Conservation (phyloP, 805 yeast genomes). For the Candida broadrunensis region DNA sequence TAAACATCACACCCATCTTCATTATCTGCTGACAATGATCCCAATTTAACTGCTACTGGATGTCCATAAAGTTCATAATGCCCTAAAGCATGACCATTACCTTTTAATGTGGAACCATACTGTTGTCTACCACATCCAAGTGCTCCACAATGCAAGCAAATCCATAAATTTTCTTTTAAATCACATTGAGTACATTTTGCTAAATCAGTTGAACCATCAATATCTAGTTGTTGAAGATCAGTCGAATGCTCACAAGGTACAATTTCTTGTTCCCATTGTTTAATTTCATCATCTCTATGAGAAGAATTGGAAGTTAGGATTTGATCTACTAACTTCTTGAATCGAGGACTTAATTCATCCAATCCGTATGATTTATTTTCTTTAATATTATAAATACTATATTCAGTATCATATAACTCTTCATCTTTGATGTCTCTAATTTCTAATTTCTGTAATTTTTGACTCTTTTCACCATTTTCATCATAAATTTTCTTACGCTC, state of each 20-base stretch:
- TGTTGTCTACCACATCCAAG: constrained; percentile 94
- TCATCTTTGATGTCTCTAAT: constrained; percentile 61
- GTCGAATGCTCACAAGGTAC: constrained; percentile 74
- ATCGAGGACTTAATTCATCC: constrained; percentile 16
- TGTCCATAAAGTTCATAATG: constrained; percentile 66
- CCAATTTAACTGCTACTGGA: constrained; percentile 84
- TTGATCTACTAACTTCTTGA: constrained; percentile 33
- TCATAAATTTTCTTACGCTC: constrained; percentile 16
- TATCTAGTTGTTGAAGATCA: constrained; percentile 41
- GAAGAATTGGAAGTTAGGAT: constrained; percentile 60
- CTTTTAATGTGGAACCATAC: constrained; percentile 84
- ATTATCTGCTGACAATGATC: constrained; percentile 75
- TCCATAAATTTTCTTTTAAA: constrained; percentile 79
- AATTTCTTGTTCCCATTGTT: constrained; percentile 91
- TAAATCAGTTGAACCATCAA: constrained; percentile 32
- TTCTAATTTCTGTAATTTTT: constrained; percentile 63
- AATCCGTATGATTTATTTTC: constrained; percentile 22
- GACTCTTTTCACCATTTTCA: constrained; percentile 23
- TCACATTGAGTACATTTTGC: constrained; percentile 57
- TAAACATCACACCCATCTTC: constrained; percentile 66
- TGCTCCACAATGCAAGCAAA: constrained; percentile 88
- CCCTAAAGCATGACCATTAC: constrained; percentile 82
- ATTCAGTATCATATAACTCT: constrained; percentile 52
- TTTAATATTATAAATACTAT: constrained; percentile 39
- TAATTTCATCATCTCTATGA: constrained; percentile 62